These are phyloP conservation scores for Trichoderma sp. DNA, from an alignment of 2,329 filamentous ascomycete genomes.

Conservation along the genomic window DNA sequence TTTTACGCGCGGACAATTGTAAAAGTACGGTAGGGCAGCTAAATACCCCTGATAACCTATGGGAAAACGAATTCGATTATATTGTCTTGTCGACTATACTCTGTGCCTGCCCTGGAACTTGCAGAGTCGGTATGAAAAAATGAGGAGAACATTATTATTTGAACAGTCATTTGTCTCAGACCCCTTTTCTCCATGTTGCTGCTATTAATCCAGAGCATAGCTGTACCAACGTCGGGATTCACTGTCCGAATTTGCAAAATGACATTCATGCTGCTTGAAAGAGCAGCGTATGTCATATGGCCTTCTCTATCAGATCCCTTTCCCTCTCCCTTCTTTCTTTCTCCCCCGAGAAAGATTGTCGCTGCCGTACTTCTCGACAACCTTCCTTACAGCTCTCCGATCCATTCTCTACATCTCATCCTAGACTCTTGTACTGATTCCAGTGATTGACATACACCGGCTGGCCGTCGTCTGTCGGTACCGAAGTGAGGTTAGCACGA, in stretches of 20 bases:
- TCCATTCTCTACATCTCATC: not conserved
- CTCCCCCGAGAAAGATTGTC: not conserved
- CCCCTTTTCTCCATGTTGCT: not conserved
- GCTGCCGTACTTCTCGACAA: not conserved
- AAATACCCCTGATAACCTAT: constrained; percentile 24
- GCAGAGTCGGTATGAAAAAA: not conserved
- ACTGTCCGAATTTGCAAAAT: not conserved
- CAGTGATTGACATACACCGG: constrained; percentile 39
- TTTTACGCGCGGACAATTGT: constrained; percentile 6
- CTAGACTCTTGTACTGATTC: constrained; percentile 31
- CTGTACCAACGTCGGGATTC: not conserved
- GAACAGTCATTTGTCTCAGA: not conserved
- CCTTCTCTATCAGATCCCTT: not conserved
- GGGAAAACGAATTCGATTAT: constrained; percentile 21
- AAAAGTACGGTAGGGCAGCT: constrained; percentile 23
- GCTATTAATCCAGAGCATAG: not conserved
- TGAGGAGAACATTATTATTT: not conserved
- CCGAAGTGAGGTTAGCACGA: constrained; percentile 36
- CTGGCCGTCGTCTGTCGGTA: constrained; percentile 31
- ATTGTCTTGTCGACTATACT: not conserved
- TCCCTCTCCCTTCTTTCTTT: not conserved
- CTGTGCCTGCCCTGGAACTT: not conserved
- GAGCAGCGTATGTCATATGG: not conserved
- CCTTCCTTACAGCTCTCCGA: not conserved
- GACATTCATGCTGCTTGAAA: not conserved